phyloP scores from a whole-genome alignment of 306 rosid genomes.

The Vigna mungo region DNA sequence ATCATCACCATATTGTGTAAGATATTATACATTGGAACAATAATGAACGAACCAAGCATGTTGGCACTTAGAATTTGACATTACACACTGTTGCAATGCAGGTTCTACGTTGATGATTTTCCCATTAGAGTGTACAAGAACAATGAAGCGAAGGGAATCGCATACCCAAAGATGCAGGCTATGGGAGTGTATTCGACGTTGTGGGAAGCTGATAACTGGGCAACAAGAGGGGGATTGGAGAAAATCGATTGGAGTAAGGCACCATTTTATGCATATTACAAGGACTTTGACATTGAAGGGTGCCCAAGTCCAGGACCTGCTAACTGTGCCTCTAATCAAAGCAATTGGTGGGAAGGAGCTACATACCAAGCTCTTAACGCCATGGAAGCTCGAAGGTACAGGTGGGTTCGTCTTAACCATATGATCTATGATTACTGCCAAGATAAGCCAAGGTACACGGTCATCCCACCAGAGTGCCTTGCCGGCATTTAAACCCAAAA shows the following conservation, averaged over 20 bases:
- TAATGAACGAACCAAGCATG: no score
- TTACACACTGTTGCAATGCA: constrained; percentile 19
- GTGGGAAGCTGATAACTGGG: constrained; percentile 99
- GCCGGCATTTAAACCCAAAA: constrained; percentile 55
- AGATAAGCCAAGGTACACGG: constrained; percentile 69
- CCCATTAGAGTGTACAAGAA: constrained; percentile 92
- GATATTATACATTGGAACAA: constrained; percentile 10
- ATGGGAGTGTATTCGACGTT: constrained; percentile 90
- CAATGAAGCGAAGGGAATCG: constrained; percentile 73
- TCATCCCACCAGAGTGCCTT: constrained; percentile 76
- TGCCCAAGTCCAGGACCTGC: constrained; percentile 78
- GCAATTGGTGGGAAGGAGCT: constrained; percentile 90
- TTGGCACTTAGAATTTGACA: no score
- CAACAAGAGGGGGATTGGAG: constrained; percentile 95
- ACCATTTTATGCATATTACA: constrained; percentile 84
- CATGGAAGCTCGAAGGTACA: constrained; percentile 61
- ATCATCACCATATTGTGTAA: constrained; percentile 72
- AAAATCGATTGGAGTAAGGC: constrained; percentile 93
- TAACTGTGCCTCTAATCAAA: constrained; percentile 63
- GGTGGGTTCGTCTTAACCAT: constrained; percentile 92
- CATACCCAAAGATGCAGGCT: constrained; percentile 73
- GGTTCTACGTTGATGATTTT: constrained; percentile 74
- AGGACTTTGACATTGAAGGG: constrained; percentile 91
- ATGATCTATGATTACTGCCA: constrained; percentile 85
- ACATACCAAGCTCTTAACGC: constrained; percentile 66